Evolutionary conservation across 805 yeast species (phyloP), one percentile per base, ranked within the genome.

Genomic region (Cyberlindnera xylosilytica): DNA sequence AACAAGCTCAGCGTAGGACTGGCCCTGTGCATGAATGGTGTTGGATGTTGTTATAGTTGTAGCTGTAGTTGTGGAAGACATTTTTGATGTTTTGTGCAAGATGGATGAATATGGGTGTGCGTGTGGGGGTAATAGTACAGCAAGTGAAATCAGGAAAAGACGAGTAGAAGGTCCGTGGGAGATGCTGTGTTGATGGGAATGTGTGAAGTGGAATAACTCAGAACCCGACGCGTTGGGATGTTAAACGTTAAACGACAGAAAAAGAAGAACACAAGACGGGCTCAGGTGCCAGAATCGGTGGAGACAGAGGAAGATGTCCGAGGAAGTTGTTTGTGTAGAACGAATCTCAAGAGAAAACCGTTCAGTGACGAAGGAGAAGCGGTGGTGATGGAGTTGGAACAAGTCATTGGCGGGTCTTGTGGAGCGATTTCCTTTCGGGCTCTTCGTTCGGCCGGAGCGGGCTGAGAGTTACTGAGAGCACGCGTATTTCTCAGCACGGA

Each of bases 1-100:
- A n/a, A 83, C 90, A 30, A 81, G 64, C 38, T 70, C 55, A 31
- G 71, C 72, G 62, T 78, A 81, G 17, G 61, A 23, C 22, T 41
- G 49, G 11, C 42, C 40, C 19, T 41, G 44, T 7, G 43, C 42
- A 16, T 38, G 43, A 33, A 41, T 41, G 11, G 47, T 38, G 32
- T 38, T 16, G 24, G 44, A 23, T 29, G 18, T 29, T 12, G 46
- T 5, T 19, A 39, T 31, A 17, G 36, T 29, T 4, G 43, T 43
- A 4, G 38, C 39, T 12, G 46, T 38, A 18, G 42, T 34, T 23
- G 42, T 43, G 32, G 32, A 29, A 16, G 19, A n/a, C 18, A 15
- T 29, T 22, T 22, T 22, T 22, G 24, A 22, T 6, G 12, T 12
- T 15, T 29, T 26, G n/a, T 26, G 10, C 24, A 22, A 10, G 15